phyloP scores from a whole-genome alignment of 2,329 filamentous ascomycete genomes.

The Talaromyces funiculosus region DNA sequence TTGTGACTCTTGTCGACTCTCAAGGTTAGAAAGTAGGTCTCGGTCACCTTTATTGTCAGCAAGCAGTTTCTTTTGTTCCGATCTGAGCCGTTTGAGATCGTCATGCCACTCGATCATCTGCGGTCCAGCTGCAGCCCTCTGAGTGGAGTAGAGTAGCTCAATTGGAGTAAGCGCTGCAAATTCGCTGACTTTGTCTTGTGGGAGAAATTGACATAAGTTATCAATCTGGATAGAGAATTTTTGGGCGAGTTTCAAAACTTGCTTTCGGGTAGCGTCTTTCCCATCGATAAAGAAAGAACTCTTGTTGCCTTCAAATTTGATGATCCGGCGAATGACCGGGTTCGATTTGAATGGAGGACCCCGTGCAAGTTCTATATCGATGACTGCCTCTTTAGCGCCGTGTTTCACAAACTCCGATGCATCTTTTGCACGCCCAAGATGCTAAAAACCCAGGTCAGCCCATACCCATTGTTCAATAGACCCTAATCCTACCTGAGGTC shows the following conservation, averaged over 20 bases:
- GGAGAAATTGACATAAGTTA: constrained; percentile 94
- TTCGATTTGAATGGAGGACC: constrained; percentile 55
- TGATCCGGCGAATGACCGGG: constrained; percentile 66
- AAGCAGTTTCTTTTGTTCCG: constrained; percentile 61
- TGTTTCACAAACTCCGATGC: constrained; percentile 92
- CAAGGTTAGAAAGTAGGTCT: constrained; percentile 60
- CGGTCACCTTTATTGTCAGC: constrained; percentile 53
- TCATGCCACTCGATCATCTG: constrained; percentile 76
- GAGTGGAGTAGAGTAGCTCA: constrained; percentile 76
- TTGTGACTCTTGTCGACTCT: constrained; percentile 67
- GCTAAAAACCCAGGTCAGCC: constrained; percentile 34
- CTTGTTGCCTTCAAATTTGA: constrained; percentile 76
- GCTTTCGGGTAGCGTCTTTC: constrained; percentile 54
- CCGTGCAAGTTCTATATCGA: constrained; percentile 84
- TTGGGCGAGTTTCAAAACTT: constrained; percentile 61
- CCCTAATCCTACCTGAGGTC: constrained; percentile 50
- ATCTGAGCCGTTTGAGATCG: constrained; percentile 64
- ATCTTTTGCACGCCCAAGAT: constrained; percentile 79
- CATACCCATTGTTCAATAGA: neutral
- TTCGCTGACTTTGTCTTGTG: constrained; percentile 91
- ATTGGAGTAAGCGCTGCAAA: constrained; percentile 80
- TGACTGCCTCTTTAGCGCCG: constrained; percentile 66
- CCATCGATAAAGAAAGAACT: constrained; percentile 74
- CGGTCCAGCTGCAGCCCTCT: constrained; percentile 77
- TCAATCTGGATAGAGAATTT: constrained; percentile 88